A percentile compares a stretch with the other conserved stretches of the same genome.
phyloP scores from a whole-genome alignment of 495 filamentous ascomycete species.

The Aspergillus mulundensis region DNA sequence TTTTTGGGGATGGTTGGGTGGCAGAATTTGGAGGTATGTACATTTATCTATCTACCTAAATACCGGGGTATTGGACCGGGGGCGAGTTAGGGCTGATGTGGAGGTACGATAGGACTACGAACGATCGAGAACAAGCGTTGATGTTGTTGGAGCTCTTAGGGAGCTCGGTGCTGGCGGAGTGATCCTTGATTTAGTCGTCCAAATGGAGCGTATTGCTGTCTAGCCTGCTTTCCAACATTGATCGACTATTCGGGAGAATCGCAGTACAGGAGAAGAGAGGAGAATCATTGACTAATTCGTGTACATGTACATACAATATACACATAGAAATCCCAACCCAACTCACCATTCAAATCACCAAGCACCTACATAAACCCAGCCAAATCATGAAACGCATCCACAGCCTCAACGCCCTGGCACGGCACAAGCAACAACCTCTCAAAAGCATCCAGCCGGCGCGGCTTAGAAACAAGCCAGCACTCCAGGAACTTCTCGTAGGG shows the following conservation, averaged over 20 bases:
- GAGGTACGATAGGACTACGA: background rate
- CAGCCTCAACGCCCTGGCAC: slow-evolving; percentile 4
- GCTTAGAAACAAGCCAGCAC: slow-evolving; percentile 6
- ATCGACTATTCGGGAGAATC: too few species aligned
- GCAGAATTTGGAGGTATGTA: background rate
- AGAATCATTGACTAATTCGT: too few species aligned
- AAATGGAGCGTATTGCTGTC: background rate
- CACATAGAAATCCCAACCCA: background rate
- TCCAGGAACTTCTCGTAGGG: slow-evolving; percentile 1
- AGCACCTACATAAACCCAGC: background rate
- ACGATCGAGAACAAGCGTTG: background rate
- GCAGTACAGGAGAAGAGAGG: too few species aligned
- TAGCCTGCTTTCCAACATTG: too few species aligned
- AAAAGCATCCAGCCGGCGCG: slow-evolving; percentile 6
- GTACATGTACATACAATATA: too few species aligned
- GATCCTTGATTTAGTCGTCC: background rate
- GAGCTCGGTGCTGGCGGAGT: background rate
- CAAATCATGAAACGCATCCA: background rate
- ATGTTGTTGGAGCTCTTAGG: background rate
- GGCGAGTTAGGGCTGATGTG: background rate
- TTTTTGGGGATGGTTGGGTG: background rate
- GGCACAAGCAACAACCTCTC: slow-evolving; percentile 6
- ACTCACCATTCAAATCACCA: background rate
- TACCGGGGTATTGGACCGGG: too few species aligned
- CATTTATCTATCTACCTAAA: too few species aligned